Percentiles rank a stretch among this genome's conserved stretches.
These are phyloP conservation scores for Rhododendron henanense DNA, from an alignment of 148 eudicot species.

Conservation along the genomic window DNA sequence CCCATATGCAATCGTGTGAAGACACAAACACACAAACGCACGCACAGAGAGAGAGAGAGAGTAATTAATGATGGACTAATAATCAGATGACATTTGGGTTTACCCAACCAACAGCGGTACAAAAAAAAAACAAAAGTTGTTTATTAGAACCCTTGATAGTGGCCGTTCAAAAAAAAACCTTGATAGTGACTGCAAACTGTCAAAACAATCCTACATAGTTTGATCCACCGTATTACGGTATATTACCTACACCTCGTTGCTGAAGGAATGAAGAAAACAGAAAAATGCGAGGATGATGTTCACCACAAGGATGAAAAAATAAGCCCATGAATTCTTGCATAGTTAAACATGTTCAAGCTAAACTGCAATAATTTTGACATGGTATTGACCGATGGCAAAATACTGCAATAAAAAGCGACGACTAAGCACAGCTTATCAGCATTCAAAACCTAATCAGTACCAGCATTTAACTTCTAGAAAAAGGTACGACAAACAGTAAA, in stretches of 20 bases:
- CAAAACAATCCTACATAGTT: neutral
- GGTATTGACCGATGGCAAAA: neutral
- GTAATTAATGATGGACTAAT: neutral
- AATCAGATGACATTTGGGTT: neutral
- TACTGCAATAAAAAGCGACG: neutral
- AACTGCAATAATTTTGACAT: neutral
- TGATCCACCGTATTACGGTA: neutral
- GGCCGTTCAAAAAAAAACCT: neutral
- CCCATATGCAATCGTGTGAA: neutral
- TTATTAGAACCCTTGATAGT: neutral
- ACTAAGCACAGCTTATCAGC: neutral
- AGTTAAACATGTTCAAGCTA: neutral
- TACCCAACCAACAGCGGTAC: neutral
- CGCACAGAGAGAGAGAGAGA: neutral
- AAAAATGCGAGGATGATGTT: neutral
- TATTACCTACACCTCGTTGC: neutral
- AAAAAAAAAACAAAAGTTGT: neutral
- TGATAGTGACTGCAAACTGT: neutral
- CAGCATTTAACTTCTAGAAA: neutral
- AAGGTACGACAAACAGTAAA: neutral
- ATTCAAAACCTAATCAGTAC: neutral
- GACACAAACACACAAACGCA: neutral
- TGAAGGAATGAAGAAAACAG: neutral
- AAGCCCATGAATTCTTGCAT: neutral
- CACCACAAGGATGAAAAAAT: neutral